These are phyloP conservation scores for Euphorbia tirucalli DNA, from an alignment of 345 rosid species.

Conservation along the genomic window DNA sequence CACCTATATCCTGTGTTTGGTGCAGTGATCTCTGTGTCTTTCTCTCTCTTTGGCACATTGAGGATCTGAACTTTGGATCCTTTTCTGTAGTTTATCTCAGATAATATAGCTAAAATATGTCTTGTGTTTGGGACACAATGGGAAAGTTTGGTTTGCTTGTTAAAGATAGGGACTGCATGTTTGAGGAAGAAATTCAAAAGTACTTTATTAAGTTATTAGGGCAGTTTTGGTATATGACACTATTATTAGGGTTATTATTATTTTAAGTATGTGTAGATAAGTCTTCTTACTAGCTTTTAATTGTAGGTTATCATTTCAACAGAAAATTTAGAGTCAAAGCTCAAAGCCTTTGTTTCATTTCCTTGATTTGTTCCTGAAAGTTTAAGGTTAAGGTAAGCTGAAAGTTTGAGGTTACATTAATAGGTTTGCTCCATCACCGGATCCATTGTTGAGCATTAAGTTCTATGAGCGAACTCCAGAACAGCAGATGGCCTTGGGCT, in stretches of 20 bases:
- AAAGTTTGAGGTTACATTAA: background rate
- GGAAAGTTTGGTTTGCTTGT: background rate
- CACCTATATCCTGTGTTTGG: background rate
- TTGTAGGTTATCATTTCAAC: background rate
- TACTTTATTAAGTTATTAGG: background rate
- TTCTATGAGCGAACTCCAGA: conserved; percentile 85
- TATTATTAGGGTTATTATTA: background rate
- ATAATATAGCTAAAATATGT: background rate
- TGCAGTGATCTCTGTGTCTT: background rate
- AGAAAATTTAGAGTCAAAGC: background rate
- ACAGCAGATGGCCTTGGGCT: conserved; percentile 79
- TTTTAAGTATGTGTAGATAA: background rate
- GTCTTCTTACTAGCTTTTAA: background rate
- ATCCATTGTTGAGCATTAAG: conserved; percentile 66
- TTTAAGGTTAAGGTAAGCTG: too few relatives aligned
- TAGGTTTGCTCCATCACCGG: conserved; percentile 85
- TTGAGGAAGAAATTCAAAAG: background rate
- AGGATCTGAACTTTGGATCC: conserved; percentile 6
- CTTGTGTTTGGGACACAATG: conserved; percentile 1
- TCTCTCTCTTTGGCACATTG: background rate
- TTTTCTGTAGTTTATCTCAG: background rate
- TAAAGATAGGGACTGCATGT: background rate
- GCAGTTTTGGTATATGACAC: background rate
- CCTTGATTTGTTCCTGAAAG: background rate
- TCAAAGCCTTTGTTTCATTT: background rate